Percentiles rank a stretch among this genome's conserved stretches.
Evolutionary conservation across 1,139 yeast genomes (phyloP).

Genomic region (Suhomyces wounanorum): DNA sequence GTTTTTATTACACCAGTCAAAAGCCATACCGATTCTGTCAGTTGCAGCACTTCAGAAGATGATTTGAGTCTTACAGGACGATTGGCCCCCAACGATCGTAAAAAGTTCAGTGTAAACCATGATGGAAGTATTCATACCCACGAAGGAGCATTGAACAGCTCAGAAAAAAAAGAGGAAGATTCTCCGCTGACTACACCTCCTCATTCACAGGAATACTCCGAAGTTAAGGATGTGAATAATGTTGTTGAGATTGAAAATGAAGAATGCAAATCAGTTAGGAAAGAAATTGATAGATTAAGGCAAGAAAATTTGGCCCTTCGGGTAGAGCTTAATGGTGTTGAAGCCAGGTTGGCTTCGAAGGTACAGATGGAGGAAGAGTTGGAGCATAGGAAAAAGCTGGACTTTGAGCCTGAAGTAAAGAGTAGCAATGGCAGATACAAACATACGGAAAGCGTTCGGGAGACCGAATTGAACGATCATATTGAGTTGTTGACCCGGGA

Average conservation of each 20-base stretch:
- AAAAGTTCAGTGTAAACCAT: slow-evolving; percentile 12
- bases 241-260: slow-evolving; percentile 1
- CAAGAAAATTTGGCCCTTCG: slow-evolving; percentile 20
- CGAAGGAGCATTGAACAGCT: background rate
- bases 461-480: slow-evolving; percentile 12
- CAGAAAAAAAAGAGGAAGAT: slow-evolving; percentile 5
- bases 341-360: slow-evolving; percentile 19
- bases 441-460: background rate
- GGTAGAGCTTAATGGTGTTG: slow-evolving; percentile 18
- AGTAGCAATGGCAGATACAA: background rate
- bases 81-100: slow-evolving; percentile 5
- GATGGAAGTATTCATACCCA: slow-evolving; percentile 14
- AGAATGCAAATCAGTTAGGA: slow-evolving; percentile 9
- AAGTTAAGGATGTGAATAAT: slow-evolving; percentile 8
- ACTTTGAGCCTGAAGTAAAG: background rate
- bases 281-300: slow-evolving; percentile 16
- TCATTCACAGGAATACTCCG: slow-evolving; percentile 23
- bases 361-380: slow-evolving; percentile 7
- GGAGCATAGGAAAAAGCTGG: background rate
- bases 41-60: slow-evolving; percentile 9
- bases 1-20: slow-evolving; percentile 13
- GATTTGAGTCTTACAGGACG: slow-evolving; percentile 15
- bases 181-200: slow-evolving; percentile 32
- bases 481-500: slow-evolving; percentile 15
- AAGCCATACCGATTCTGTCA: slow-evolving; percentile 13